Percentiles rank a stretch among this genome's conserved stretches.
Conservation (phyloP, 208 protist genomes). For the Trypanosoma congolense region DNA sequence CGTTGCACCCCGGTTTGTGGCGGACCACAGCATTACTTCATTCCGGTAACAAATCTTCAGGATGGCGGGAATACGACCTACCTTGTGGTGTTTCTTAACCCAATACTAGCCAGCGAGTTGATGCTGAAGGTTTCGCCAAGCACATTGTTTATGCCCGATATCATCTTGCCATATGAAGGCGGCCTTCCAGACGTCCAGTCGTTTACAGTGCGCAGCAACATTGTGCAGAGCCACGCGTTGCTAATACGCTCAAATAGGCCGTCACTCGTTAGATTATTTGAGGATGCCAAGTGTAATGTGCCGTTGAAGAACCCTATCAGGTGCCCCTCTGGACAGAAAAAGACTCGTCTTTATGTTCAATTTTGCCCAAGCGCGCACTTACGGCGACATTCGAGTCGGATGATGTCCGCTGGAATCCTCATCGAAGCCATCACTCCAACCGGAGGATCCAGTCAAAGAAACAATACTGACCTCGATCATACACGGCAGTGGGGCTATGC, state of each 20-base stretch:
- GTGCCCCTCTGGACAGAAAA: conserved; percentile 51
- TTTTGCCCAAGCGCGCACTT: conserved; percentile 54
- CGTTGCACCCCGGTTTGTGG: conserved; percentile 70
- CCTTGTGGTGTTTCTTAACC: conserved; percentile 72
- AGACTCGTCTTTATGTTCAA: conserved; percentile 66
- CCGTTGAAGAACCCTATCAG: conserved; percentile 54
- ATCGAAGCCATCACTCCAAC: conserved; percentile 53
- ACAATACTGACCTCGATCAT: background rate
- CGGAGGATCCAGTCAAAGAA: background rate
- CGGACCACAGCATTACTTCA: conserved; percentile 79
- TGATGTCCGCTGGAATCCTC: conserved; percentile 57
- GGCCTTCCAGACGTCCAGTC: conserved; percentile 53
- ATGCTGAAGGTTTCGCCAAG: conserved; percentile 58
- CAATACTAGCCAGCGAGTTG: conserved; percentile 39
- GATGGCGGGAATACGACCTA: conserved; percentile 62
- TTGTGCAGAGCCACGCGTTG: conserved; percentile 55
- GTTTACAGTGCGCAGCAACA: conserved; percentile 57
- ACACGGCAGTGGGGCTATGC: conserved; percentile 16
- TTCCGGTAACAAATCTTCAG: conserved; percentile 77
- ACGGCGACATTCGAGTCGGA: conserved; percentile 31
- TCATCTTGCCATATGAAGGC: conserved; percentile 60
- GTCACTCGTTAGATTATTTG: conserved; percentile 66
- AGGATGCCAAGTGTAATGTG: conserved; percentile 63
- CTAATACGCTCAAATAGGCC: conserved; percentile 75
- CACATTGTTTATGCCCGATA: conserved; percentile 53